Base-by-base conservation (phyloP, 768 basidiomycete genomes). In the Pluteus cervinus region DNA sequence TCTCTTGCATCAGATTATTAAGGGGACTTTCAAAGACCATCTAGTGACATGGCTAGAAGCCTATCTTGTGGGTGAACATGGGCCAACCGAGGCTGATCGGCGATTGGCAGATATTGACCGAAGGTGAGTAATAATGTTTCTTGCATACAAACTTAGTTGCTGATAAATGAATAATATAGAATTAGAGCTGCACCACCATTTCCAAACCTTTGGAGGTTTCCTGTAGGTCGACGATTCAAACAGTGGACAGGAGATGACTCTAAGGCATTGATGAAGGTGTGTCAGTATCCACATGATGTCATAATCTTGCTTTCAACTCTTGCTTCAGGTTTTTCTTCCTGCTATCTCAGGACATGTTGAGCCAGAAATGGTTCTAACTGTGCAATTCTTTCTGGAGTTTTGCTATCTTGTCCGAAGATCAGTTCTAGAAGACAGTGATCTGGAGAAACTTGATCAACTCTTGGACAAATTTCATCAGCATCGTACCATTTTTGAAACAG, bases 181-280 rank as follows among this genome's bases (percentile, higher is more conserved):
- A 59, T 60, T 24, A 48, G 59, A 3, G 53, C 46, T 1, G 51
- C 50, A 0, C 50, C 52, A 1, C 29, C 47, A 0, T 66, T 61
- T 21, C 15, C 56, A 0, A 56, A 56, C 0, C 47, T 63, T 0
- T 33, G 46, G 4, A 36, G 45, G 0, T 66, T 66, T 17, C 50
- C 51, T 2, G 44, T 63, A 20, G 61, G 63, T 1, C 33, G 39
- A 0, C 39, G 45, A 1, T 63, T 63, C 32, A 56, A 57, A 14
- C 63, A 64, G 24, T 66, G 63, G 63, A 65, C 62, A 0, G 53
- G 62, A 4, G 41, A 65, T 25, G 56, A 66, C 15, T 66, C 57
- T 2, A 66, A 67, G 21, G 60, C 51, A 0, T 37, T 66, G 4
- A 66, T 66, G 59, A 66, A 65, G 54, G 61, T 62, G 18, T 5